Conservation (phyloP, 148 eudicot genomes). For the Suaeda aralocaspica region DNA sequence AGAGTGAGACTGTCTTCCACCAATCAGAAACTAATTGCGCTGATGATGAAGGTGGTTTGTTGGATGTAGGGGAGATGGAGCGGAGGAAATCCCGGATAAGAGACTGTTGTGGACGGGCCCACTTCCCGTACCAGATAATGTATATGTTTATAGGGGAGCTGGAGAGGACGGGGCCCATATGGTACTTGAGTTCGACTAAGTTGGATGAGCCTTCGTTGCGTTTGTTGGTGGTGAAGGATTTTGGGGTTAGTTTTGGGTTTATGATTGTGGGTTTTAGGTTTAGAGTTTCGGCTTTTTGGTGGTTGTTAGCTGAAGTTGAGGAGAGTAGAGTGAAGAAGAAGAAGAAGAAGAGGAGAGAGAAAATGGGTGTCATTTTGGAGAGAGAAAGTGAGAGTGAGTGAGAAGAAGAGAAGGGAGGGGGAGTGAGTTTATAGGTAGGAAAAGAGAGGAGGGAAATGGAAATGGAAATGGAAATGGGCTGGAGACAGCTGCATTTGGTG, state of each 20-base stretch:
- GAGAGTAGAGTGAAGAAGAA: constrained; percentile 4
- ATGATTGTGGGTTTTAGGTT: constrained; percentile 29
- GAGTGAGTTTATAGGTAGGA: constrained; percentile 11
- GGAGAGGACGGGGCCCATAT: constrained; percentile 98
- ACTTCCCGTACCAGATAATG: constrained; percentile 84
- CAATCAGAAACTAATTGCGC: constrained; percentile 64
- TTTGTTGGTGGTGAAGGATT: constrained; percentile 50
- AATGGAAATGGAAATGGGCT: constrained; percentile 23
- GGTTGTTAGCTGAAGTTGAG: not conserved
- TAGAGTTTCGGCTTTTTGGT: constrained; percentile 36
- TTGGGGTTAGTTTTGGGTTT: constrained; percentile 56
- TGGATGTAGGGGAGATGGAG: constrained; percentile 54
- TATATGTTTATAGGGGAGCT: constrained; percentile 70
- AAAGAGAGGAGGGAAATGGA: constrained; percentile 8
- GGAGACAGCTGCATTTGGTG: constrained; percentile 46
- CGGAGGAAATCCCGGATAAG: constrained; percentile 73
- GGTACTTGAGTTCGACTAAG: constrained; percentile 68
- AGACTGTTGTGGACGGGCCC: constrained; percentile 49
- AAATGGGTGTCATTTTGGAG: constrained; percentile 24
- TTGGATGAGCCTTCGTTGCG: constrained; percentile 80
- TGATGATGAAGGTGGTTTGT: constrained; percentile 11
- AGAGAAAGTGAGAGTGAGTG: not conserved
- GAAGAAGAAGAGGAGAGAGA: constrained; percentile 14
- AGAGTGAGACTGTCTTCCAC: constrained; percentile 86
- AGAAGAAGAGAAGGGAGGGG: not conserved